Conservation (phyloP, 352 stramenopile species). For the Phytophthora hibernalis region DNA sequence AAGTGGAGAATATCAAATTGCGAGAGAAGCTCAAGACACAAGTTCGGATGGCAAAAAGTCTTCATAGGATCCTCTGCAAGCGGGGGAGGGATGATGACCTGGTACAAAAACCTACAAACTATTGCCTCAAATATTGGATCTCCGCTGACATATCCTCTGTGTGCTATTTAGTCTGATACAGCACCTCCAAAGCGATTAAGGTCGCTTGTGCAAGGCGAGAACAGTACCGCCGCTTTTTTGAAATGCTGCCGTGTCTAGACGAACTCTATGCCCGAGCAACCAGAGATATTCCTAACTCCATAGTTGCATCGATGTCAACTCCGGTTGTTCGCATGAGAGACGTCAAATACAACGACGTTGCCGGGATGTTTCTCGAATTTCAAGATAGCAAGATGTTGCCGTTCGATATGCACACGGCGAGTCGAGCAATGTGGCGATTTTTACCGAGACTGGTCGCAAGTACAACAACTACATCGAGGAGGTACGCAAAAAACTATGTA, state of each 20-base stretch:
- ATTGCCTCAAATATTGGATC: not conserved
- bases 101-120: not conserved
- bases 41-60: slow-evolving; percentile 43
- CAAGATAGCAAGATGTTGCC: slow-evolving; percentile 37
- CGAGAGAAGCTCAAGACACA: slow-evolving; percentile 49
- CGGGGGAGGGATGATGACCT: slow-evolving; percentile 22
- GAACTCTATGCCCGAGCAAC: slow-evolving; percentile 14
- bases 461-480: slow-evolving; percentile 39
- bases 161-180: not conserved
- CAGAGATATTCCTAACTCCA: not conserved
- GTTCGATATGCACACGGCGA: slow-evolving; percentile 28
- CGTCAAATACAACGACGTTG: slow-evolving; percentile 27
- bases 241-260: slow-evolving; percentile 20
- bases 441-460: slow-evolving; percentile 29
- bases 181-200: slow-evolving; percentile 15
- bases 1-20: slow-evolving; percentile 52
- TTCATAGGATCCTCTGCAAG: slow-evolving; percentile 43
- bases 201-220: not conserved
- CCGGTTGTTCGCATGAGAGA: slow-evolving; percentile 23
- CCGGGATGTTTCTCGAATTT: slow-evolving; percentile 44
- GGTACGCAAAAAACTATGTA: slow-evolving; percentile 2
- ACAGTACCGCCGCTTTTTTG: slow-evolving; percentile 3
- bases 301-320: slow-evolving; percentile 4
- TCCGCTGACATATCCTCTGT: not conserved
- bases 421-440: slow-evolving; percentile 33